Evolutionary conservation across 176 grass and related monocot genomes (phyloP).

Genomic region (Phyllostachys edulis): DNA sequence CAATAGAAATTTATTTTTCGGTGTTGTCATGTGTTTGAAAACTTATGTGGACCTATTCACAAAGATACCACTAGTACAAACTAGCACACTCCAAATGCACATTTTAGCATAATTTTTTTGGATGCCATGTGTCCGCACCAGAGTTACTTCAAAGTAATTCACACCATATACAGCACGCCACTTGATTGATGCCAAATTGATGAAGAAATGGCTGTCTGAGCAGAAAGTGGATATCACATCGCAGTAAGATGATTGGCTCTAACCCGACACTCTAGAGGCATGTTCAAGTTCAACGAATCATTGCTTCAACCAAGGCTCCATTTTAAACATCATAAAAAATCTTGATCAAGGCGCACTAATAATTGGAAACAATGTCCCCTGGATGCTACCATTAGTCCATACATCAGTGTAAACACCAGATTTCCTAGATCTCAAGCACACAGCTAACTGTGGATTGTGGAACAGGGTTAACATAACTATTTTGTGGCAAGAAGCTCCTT

Average conservation of each 20-base stretch:
- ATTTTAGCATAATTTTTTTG: not conserved
- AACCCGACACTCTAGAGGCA: not conserved
- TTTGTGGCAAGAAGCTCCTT: not conserved
- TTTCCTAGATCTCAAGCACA: not conserved
- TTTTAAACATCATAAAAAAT: not conserved
- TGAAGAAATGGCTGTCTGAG: not conserved
- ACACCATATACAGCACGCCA: not conserved
- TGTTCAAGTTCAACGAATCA: conserved; percentile 15
- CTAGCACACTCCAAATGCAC: not conserved
- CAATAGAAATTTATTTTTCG: not conserved
- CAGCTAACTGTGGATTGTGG: not conserved
- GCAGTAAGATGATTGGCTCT: not conserved
- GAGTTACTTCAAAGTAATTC: not conserved
- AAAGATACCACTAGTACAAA: not conserved
- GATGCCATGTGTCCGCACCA: not conserved
- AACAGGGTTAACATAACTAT: not conserved
- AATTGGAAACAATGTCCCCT: not conserved
- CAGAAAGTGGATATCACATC: not conserved
- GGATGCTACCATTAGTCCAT: not conserved
- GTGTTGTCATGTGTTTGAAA: not conserved
- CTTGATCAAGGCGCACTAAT: not conserved
- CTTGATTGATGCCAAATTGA: not conserved
- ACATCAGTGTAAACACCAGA: not conserved
- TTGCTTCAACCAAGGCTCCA: not conserved
- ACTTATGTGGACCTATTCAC: not conserved